A percentile compares a stretch with the other conserved stretches of the same genome.
Evolutionary conservation across 371 early-diverging fungal species (phyloP).

Genomic region (Mucor circinelloides): DNA sequence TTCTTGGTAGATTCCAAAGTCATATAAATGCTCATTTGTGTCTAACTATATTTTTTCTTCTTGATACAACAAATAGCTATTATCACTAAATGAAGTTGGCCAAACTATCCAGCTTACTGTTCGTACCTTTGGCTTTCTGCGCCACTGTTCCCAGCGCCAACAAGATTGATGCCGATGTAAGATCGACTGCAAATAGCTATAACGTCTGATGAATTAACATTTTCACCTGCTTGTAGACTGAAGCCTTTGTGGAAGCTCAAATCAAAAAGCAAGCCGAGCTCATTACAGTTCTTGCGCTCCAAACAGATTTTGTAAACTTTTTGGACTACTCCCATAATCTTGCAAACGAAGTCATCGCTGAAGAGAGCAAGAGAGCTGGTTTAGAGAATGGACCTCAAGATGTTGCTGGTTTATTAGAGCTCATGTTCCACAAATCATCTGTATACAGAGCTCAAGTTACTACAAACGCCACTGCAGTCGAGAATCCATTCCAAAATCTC

Average conservation of each 20-base stretch:
- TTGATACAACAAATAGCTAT: background rate
- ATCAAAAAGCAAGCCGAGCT: background rate
- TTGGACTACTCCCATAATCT: background rate
- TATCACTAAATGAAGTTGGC: slow-evolving; percentile 1
- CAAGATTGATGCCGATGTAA: background rate
- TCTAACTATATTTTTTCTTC: background rate
- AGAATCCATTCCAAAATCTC: background rate
- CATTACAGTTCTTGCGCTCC: background rate
- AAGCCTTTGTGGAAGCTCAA: background rate
- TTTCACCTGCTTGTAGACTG: background rate
- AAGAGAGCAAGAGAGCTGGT: background rate
- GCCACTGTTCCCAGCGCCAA: background rate
- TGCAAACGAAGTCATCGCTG: background rate
- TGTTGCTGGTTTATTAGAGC: background rate
- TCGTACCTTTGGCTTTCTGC: slow-evolving; percentile 12
- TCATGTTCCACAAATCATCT: background rate
- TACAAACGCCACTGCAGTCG: background rate
- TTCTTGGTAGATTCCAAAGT: background rate
- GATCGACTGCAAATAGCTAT: background rate
- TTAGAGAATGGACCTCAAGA: background rate
- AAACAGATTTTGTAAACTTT: background rate
- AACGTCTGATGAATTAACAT: background rate
- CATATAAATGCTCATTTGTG: background rate
- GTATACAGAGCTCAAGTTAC: background rate
- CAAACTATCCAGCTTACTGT: slow-evolving; percentile 3